A percentile compares a stretch with the other conserved stretches of the same genome.
Evolutionary conservation across 106 monocot species (phyloP).

Genomic region (Chionographis japonica): DNA sequence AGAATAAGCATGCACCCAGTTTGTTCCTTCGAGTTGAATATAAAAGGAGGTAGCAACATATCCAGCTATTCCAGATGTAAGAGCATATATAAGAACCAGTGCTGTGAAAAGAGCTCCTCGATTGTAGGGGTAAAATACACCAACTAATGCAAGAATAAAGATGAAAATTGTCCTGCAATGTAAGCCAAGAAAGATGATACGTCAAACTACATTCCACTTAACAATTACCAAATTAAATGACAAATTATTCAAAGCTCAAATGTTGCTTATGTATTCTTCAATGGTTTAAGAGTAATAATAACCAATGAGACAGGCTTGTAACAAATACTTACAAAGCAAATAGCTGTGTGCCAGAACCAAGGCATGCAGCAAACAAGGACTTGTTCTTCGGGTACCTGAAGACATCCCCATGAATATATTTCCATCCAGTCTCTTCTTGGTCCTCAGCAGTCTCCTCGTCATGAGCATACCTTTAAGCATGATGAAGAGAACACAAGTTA

Average conservation of each 20-base stretch:
- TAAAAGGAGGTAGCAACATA: conserved; percentile 65
- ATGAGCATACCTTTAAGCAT: conserved; percentile 37
- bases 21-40: conserved; percentile 62
- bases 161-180: conserved; percentile 44
- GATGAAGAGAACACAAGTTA: not conserved
- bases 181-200: not conserved
- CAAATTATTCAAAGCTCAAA: no score
- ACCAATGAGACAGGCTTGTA: not conserved
- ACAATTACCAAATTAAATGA: no score
- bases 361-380: conserved; percentile 43
- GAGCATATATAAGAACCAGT: conserved; percentile 59
- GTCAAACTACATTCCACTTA: not conserved
- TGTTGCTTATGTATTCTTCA: no score
- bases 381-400: conserved; percentile 52
- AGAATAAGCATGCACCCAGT: conserved; percentile 41
- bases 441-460: conserved; percentile 49
- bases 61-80: conserved; percentile 67
- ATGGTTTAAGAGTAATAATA: no score
- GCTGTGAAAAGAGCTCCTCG: conserved; percentile 63
- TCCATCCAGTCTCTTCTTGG: conserved; percentile 61
- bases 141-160: conserved; percentile 53
- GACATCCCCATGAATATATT: conserved; percentile 58
- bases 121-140: conserved; percentile 68
- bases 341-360: conserved; percentile 53
- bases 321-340: conserved; percentile 35